phyloP scores from a whole-genome alignment of 805 yeast genomes.

The Starmera caribaea region DNA sequence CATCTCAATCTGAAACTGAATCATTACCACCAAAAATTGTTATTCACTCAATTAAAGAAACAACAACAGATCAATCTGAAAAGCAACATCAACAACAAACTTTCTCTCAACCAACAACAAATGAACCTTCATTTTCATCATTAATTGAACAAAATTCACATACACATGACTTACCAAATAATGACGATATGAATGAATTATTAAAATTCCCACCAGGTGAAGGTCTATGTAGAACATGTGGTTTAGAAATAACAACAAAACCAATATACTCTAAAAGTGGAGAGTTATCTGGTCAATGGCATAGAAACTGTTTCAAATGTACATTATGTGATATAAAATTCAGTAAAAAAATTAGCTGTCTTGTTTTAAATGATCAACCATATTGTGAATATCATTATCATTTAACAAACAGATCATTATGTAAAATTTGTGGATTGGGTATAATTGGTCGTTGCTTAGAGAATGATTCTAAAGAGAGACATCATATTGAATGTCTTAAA shows the following conservation, averaged over 20 bases:
- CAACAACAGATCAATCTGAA: background rate
- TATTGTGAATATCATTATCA: conserved; percentile 78
- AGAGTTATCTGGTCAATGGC: conserved; percentile 92
- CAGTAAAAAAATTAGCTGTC: conserved; percentile 54
- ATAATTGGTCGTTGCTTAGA: conserved; percentile 91
- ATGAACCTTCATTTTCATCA: background rate
- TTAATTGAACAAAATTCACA: background rate
- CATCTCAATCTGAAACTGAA: background rate
- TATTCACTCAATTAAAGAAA: background rate
- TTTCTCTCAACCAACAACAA: background rate
- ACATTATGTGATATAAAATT: conserved; percentile 48
- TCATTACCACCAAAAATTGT: background rate
- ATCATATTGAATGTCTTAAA: conserved; percentile 64
- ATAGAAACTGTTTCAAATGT: conserved; percentile 77
- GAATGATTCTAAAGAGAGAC: conserved; percentile 58
- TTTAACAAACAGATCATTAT: conserved; percentile 60
- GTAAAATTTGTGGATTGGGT: conserved; percentile 60
- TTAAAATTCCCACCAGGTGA: conserved; percentile 43
- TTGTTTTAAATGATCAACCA: conserved; percentile 71
- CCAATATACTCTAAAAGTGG: conserved; percentile 76
- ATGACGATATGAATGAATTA: too few species aligned
- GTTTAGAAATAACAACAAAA: conserved; percentile 42
- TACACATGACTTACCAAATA: background rate
- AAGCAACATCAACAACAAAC: background rate
- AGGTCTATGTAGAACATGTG: conserved; percentile 80